Conservation (phyloP, 75 land plant genomes). For the Cryptomeria japonica region DNA sequence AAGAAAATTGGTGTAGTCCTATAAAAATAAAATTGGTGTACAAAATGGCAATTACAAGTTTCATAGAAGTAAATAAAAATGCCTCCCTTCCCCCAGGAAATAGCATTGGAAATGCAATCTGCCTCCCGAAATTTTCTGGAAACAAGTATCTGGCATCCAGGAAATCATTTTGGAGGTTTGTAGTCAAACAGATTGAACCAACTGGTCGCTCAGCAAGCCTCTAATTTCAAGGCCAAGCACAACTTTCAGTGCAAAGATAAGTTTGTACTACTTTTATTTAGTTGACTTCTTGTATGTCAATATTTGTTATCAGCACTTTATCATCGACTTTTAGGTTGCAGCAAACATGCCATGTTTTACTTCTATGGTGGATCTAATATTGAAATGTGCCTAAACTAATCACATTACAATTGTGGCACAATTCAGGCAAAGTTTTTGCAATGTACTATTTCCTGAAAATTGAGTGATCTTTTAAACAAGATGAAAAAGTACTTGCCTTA, state of each 20-base stretch:
- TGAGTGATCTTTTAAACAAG: not conserved
- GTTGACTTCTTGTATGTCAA: not conserved
- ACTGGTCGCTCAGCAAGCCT: not conserved
- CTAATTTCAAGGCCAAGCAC: not conserved
- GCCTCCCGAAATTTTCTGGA: not conserved
- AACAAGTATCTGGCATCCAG: not conserved
- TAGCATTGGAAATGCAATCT: not conserved
- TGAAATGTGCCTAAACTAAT: not conserved
- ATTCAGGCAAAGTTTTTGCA: not conserved
- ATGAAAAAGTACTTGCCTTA: not conserved
- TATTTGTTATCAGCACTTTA: not conserved
- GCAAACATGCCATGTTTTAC: not conserved
- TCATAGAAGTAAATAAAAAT: not conserved
- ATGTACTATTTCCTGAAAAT: not conserved
- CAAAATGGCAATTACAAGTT: not conserved
- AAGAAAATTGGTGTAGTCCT: too few relatives aligned
- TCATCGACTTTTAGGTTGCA: not conserved
- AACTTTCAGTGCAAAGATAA: not conserved
- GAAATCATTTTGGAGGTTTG: not conserved
- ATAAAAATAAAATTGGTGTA: too few relatives aligned
- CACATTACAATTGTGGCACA: not conserved
- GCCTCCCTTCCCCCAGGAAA: not conserved
- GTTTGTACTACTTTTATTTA: not conserved
- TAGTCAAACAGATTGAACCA: not conserved
- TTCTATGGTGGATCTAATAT: not conserved